Base-by-base conservation (phyloP, 2,329 filamentous ascomycete species). In the Ophiostoma australiae region DNA sequence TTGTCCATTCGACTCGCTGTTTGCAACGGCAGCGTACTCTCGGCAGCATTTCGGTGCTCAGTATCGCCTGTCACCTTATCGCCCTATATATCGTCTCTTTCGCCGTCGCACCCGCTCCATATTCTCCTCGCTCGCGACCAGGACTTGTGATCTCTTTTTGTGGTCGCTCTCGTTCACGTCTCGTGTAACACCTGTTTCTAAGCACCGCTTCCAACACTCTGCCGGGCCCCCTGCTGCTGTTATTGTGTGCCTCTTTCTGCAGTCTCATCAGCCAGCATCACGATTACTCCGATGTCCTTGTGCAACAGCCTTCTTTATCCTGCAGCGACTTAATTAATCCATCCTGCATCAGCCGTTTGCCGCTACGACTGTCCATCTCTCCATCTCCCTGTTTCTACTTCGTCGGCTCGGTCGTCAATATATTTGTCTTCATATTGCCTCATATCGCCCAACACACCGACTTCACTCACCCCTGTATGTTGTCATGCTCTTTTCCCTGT, bases 271-370 rank as follows among this genome's bases (percentile, higher is more conserved):
- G 33, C 41, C 65, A 52, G 7, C 58, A 58, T 69, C 55, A 37
- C 31, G 61, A 67, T 39, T 65, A 20, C 39, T 20, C 68, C 39
- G 23, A 67, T 71, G 70, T 61, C 37, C 35, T 67, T 35, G 70
- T 69, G 70, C 44, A 6, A 67, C 67, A 7, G 41, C 23, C 23
- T 35, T 33, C 23, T 44, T 44, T 68, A 48, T 37, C 66, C 58
- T 66, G 67, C 70, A 69, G 67, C 70, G 23, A 58, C 27, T 37
- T 69, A 67, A 69, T 71, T 23, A 39, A 66, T 23, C 4, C 7
- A n/a, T 37, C 10, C 35, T 39, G 63, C 35, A 41, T 23, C 63
- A 35, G 11, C 7, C 35, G 41, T 66, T 35, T 6, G 63, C 63
- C 35, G 4, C 63, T 27, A 3, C 17, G 39, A 41, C 39, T 13